Base-by-base conservation (phyloP, 345 rosid genomes). In the Gossypium herbaceum region DNA sequence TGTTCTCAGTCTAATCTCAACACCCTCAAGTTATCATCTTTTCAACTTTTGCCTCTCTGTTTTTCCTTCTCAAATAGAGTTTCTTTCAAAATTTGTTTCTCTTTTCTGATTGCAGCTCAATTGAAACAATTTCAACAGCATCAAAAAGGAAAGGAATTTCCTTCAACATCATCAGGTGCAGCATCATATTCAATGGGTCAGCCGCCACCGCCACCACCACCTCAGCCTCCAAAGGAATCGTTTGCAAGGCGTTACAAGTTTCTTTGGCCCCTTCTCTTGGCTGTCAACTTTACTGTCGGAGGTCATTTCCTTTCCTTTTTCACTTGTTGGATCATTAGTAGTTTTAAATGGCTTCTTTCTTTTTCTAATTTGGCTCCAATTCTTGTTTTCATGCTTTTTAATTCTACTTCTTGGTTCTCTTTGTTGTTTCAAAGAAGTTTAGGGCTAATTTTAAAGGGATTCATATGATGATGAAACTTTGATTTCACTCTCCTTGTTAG, bases 241-340 rank as follows among this genome's bases (percentile, higher is more conserved):
- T 92, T 94, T 72, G 89, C 89, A 50, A 85, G 88, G 73, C 92
- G 98, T 75, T 92, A 90, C 76, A 90, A 88, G 86, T 94, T 82
- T 82, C 77, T 92, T 43, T 90, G 91, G 94, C 98, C 97, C 4
- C 86, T 94, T 59, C 86, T 94, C 51, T 81, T 90, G 81, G 81
- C 90, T 58, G 94, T 88, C 64, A 94, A 94, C 86, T 82, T 89
- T 58, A 85, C 84, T 62, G 85, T 87, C 73, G 98, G 96, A 90
- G 97, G 98, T 94, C 72, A 63, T 7, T 67, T 75, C 5, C 57
- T 56, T 58, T 29, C 29, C 69, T 57, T 34, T 44, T 43, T 17
- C 19, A 51, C 10, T 54, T 34, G 20, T 68, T 72, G 71, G 1
- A 13, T 76, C 74, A 71, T 55, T 57, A 20, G 70, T 47, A 58